Conservation (phyloP, 352 stramenopile genomes). For the Globisporangium heterothallicum region DNA sequence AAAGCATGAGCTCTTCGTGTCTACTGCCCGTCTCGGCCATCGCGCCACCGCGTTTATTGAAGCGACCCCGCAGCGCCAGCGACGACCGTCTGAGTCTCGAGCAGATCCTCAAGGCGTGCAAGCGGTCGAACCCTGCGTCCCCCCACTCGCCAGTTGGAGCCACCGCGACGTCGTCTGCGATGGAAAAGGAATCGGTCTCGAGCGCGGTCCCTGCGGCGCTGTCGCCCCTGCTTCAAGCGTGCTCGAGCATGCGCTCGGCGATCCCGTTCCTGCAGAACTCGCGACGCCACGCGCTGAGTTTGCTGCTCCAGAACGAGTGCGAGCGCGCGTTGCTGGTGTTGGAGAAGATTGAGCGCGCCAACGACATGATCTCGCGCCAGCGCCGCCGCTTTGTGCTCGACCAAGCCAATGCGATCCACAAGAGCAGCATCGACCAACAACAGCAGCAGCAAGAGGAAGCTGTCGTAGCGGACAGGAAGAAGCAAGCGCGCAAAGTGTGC, state of each 20-base stretch:
- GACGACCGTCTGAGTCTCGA: conserved; percentile 45
- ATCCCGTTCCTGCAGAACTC: conserved; percentile 77
- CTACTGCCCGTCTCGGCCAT: conserved; percentile 37
- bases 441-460: conserved; percentile 2
- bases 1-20: conserved; percentile 56
- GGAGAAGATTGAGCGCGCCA: conserved; percentile 78
- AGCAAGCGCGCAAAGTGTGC: conserved; percentile 30
- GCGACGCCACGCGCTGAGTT: conserved; percentile 55
- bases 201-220: conserved; percentile 1
- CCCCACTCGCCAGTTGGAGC: conserved; percentile 34
- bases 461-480: background rate
- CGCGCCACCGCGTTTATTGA: conserved; percentile 34
- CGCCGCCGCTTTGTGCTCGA: conserved; percentile 54
- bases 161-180: conserved; percentile 7
- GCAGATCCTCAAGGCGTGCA: conserved; percentile 56
- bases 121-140: conserved; percentile 42
- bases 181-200: too few relatives aligned
- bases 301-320: conserved; percentile 73
- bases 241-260: conserved; percentile 55
- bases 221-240: conserved; percentile 43
- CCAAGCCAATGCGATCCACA: conserved; percentile 42
- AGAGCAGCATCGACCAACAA: conserved; percentile 18
- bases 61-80: conserved; percentile 46
- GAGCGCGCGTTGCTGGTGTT: conserved; percentile 64
- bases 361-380: conserved; percentile 70